Percentiles rank a stretch among this genome's conserved stretches.
These are phyloP conservation scores for Paragyromitra xinjiangensis DNA, from an alignment of 495 filamentous ascomycete genomes.

Conservation along the genomic window DNA sequence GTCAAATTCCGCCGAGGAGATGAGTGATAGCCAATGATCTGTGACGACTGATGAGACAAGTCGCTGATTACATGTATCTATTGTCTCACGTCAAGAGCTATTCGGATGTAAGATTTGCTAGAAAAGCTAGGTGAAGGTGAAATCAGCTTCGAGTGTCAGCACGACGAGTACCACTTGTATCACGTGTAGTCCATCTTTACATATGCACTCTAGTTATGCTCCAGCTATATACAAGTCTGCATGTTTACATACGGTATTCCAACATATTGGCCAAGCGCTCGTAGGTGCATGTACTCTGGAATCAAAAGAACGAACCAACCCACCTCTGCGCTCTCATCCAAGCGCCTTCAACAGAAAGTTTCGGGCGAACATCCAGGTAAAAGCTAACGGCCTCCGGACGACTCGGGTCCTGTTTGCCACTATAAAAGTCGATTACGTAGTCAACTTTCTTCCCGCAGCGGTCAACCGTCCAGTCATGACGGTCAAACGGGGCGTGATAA, in stretches of 20 bases:
- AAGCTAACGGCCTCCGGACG: conserved; percentile 79
- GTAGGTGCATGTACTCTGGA: not conserved
- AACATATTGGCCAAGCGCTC: not conserved
- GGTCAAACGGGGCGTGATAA: conserved; percentile 90
- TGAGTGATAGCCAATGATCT: not conserved
- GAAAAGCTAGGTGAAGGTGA: not conserved
- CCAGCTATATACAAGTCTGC: conserved; percentile 13
- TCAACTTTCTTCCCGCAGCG: conserved; percentile 88
- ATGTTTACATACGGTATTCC: not conserved
- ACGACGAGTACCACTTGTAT: not conserved
- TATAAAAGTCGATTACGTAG: conserved; percentile 98
- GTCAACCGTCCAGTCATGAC: conserved; percentile 97
- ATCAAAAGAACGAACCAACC: conserved; percentile 66
- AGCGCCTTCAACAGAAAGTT: conserved; percentile 86
- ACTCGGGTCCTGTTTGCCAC: conserved; percentile 69
- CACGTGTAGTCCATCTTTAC: not conserved
- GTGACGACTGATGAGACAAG: not conserved
- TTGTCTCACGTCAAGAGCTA: no score
- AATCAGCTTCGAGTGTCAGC: no score
- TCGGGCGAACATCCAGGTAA: conserved; percentile 93
- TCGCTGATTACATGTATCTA: no score
- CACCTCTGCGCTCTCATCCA: conserved; percentile 78
- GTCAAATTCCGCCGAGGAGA: not conserved
- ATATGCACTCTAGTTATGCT: not conserved
- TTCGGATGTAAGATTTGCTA: no score